Evolutionary conservation across 352 stramenopile genomes (phyloP).

Genomic region (Blastocystis sp.): DNA sequence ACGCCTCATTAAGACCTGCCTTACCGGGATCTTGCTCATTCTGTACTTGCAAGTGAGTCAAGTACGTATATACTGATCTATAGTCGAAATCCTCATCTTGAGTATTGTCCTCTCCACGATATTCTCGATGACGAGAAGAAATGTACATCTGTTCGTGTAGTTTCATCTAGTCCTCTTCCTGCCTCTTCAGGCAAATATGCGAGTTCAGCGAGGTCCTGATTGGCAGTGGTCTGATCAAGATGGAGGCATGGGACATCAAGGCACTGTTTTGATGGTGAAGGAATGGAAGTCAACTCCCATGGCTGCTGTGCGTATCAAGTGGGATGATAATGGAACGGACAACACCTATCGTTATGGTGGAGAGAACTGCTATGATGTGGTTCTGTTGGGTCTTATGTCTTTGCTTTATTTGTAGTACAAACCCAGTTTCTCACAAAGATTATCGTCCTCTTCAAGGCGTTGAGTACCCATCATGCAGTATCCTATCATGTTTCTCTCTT

Average conservation of each 20-base stretch:
- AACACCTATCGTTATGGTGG: slow-evolving; percentile 62
- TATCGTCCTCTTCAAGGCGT: slow-evolving; percentile 44
- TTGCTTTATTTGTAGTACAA: background rate
- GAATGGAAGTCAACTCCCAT: slow-evolving; percentile 55
- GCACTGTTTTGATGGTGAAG: slow-evolving; percentile 55
- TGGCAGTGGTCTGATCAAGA: slow-evolving; percentile 67
- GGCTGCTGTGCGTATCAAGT: slow-evolving; percentile 12
- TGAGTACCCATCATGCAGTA: slow-evolving; percentile 62
- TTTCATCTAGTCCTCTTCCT: slow-evolving; percentile 49
- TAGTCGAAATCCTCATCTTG: slow-evolving; percentile 63
- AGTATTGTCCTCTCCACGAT: slow-evolving; percentile 64
- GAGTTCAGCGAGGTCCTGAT: slow-evolving; percentile 64
- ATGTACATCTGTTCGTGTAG: background rate
- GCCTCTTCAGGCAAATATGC: slow-evolving; percentile 20
- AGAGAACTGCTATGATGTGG: slow-evolving; percentile 65
- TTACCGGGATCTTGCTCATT: slow-evolving; percentile 28
- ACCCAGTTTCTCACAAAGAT: slow-evolving; percentile 58
- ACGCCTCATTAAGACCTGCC: slow-evolving; percentile 31
- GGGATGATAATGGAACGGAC: slow-evolving; percentile 42
- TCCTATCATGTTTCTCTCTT: background rate
- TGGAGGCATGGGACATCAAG: slow-evolving; percentile 47
- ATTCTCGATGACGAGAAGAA: slow-evolving; percentile 67
- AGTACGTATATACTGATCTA: background rate
- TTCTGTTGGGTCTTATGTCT: background rate
- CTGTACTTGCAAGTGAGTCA: slow-evolving; percentile 57